Evolutionary conservation across 164 flowering plant species (phyloP).

Genomic region (Aristolochia fimbriata): DNA sequence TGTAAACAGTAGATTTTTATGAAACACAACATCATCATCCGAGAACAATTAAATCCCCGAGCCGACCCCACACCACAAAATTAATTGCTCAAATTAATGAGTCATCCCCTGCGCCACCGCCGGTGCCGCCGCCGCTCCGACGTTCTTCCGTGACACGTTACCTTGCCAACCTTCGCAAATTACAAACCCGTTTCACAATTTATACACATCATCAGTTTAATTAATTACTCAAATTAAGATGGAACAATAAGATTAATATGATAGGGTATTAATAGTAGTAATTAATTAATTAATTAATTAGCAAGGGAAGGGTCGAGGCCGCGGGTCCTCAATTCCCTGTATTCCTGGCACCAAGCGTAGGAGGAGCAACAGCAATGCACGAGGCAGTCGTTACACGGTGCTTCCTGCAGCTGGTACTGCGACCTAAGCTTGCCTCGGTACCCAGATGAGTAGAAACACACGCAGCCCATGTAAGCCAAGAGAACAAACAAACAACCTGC

Average conservation of each 20-base stretch:
- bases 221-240: no score
- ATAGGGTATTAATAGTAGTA: no score
- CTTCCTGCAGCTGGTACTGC: slow-evolving; percentile 6
- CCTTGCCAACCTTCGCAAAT: slow-evolving; percentile 9
- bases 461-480: neutral
- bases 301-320: slow-evolving; percentile 10
- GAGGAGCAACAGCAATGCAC: slow-evolving; percentile 12
- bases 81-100: no score
- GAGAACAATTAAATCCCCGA: no score
- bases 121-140: slow-evolving; percentile 3
- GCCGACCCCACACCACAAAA: no score
- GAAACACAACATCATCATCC: no score
- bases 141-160: slow-evolving; percentile 4
- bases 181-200: no score
- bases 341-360: slow-evolving; percentile 9
- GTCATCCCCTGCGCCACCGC: neutral
- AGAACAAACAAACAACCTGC: neutral
- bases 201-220: neutral
- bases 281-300: no score
- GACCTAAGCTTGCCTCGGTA: slow-evolving; percentile 11
- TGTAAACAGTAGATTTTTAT: no score
- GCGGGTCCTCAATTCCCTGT: slow-evolving; percentile 6
- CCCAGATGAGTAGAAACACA: slow-evolving; percentile 9
- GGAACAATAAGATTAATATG: no score
- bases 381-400: slow-evolving; percentile 9